Evolutionary conservation across 495 filamentous ascomycete species (phyloP).

Genomic region (Arthonia radiata): DNA sequence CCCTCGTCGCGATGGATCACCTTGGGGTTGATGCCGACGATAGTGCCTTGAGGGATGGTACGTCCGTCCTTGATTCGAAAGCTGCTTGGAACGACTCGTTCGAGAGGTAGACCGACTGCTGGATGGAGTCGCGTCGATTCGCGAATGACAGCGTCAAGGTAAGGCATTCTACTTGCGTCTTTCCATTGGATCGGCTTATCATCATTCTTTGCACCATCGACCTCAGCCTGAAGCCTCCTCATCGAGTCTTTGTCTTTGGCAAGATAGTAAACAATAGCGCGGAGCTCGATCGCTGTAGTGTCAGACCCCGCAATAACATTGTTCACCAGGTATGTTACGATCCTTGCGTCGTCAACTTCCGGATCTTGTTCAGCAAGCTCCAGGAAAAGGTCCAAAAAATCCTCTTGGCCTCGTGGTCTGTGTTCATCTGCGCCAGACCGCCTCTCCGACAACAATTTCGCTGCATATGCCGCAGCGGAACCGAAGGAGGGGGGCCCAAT

Average conservation of each 20-base stretch:
- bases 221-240: conserved; percentile 5
- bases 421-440: too few relatives aligned
- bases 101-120: conserved; percentile 15
- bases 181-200: conserved; percentile 18
- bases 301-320: conserved; percentile 10
- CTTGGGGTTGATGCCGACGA: conserved; percentile 5
- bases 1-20: conserved; percentile 1
- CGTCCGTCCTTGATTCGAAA: conserved; percentile 11
- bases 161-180: conserved; percentile 24
- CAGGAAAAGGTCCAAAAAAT: conserved; percentile 10
- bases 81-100: conserved; percentile 50
- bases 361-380: conserved; percentile 8
- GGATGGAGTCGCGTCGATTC: conserved; percentile 19
- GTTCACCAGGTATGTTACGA: conserved; percentile 9
- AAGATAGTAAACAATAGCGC: conserved; percentile 10
- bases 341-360: conserved; percentile 5
- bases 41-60: conserved; percentile 13
- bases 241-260: conserved; percentile 5
- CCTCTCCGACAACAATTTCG: conserved; percentile 4
- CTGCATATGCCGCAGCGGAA: conserved; percentile 10
- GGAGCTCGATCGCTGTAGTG: conserved; percentile 9
- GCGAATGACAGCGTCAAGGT: conserved; percentile 23
- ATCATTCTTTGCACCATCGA: conserved; percentile 8
- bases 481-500: conserved; percentile 9
- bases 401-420: conserved; percentile 1